Conservation (phyloP, 305 asterid genomes). For the Plantago rigida region DNA sequence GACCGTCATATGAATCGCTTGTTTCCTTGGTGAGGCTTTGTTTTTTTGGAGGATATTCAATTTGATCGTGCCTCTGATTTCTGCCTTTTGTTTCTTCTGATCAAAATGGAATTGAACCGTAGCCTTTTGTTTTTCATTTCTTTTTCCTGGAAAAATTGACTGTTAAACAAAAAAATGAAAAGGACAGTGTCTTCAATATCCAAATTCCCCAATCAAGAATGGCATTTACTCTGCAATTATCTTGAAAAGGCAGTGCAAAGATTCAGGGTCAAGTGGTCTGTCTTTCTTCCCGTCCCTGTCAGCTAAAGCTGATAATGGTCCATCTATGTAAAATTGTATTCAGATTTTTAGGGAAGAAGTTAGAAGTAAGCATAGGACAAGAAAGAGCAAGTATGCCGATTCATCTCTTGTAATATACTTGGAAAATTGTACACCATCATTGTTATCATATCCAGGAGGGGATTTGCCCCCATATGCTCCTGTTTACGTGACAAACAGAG, state of each 20-base stretch:
- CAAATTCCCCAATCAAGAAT: conserved; percentile 7
- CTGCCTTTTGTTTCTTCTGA: conserved; percentile 19
- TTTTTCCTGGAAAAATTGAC: not conserved
- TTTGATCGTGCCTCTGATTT: conserved; percentile 11
- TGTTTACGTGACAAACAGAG: not conserved
- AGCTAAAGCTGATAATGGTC: not conserved
- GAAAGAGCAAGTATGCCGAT: conserved; percentile 9
- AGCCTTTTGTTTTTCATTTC: not conserved
- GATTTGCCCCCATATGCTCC: not conserved
- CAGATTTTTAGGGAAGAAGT: not conserved
- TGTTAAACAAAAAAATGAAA: conserved; percentile 10
- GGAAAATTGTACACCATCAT: not conserved
- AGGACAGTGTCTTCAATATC: conserved; percentile 15
- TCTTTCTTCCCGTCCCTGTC: not conserved
- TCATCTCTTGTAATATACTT: conserved; percentile 15
- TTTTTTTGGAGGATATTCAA: conserved; percentile 13
- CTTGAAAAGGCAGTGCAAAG: conserved; percentile 17
- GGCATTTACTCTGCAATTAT: conserved; percentile 16
- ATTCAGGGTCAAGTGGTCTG: conserved; percentile 6
- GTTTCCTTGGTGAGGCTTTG: conserved; percentile 75
- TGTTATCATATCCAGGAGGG: conserved; percentile 4
- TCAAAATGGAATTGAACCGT: conserved; percentile 15
- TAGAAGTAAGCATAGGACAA: conserved; percentile 9
- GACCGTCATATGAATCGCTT: conserved; percentile 72
- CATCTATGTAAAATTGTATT: not conserved